Evolutionary conservation across 2,329 filamentous ascomycete genomes (phyloP), one percentile per base, ranked within the genome.

Genomic region (Clathrospora elynae): DNA sequence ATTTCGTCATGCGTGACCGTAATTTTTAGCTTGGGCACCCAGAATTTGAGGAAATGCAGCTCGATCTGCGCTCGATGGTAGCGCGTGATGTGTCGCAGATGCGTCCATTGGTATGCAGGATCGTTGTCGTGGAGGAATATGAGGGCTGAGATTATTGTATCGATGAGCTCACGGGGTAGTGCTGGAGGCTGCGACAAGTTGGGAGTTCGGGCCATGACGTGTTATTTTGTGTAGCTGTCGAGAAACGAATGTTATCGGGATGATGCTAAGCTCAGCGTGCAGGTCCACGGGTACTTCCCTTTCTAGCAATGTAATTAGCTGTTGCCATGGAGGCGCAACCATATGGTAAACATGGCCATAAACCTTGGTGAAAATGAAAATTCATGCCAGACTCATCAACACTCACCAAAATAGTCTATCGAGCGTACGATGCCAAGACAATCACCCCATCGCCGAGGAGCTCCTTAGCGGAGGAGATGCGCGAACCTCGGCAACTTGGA

Each of bases 401-500:
- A 23, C 20, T 6, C 6, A 23, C 20, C 20, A 6, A 6, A 10
- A 10, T 23, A 23, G 10, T 10, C 10, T 23, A 6, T 23, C 20
- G 10, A 23, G 20, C 20, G 20, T 6, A 23, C 6, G 10, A 23
- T 6, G 20, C 20, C n/a, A n/a, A 38, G 20, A 29, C 33, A 28
- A 43, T 40, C 35, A 33, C 16, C 25, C 26, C 42, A 43, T 42
- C 32, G 13, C 28, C 24, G 34, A 22, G 39, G 42, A 42, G 28
- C 33, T 10, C 18, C 6, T 22, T 35, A 45, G 42, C 39, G 42
- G 45, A 49, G 38, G 12, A 37, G 35, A 23, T 42, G 39, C 40
- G 46, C 44, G 51, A 51, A 56, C 59, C 59, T 62, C 59, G 59
- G 59, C 51, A 61, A 55, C 30, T 40, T 40, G 31, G 40, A 35